Evolutionary conservation across 768 basidiomycete species (phyloP), one percentile per base, ranked within the genome.

Genomic region (Leccinum uliginosum): DNA sequence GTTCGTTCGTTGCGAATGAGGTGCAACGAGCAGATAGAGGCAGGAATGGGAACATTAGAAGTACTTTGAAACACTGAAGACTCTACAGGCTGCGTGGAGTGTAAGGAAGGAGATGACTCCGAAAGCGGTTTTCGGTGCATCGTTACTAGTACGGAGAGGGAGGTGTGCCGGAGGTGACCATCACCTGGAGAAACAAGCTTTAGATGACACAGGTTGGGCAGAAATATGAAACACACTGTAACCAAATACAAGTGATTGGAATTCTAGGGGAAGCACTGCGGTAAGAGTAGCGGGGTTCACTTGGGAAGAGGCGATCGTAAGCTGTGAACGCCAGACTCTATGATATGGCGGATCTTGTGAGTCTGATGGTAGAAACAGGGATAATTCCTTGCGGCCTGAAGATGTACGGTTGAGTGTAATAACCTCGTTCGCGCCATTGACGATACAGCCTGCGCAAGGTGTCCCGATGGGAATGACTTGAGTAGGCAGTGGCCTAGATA

Each of bases 181-280:
- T 86, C 83, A 35, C 76, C 85, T 86, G 38, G 5, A 55, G 38
- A 12, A 50, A 26, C 15, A 46, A 38, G 46, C 11, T 19, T 62
- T 9, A 62, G 17, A 29, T 27, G 21, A 47, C 3, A 12, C 3
- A 9, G 14, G 14, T 11, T 32, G 14, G 23, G 6, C 21, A 35
- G 17, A 14, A 32, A 3, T 10, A 7, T 21, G 50, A 53, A 4
- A 69, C 82, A 32, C 60, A 89, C 89, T 78, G 60, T 78, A 83
- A 40, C 91, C 92, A 47, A 86, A 71, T 32, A 92, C 61, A 24
- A 93, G 74, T 0, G 70, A 54, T 34, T 84, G 80, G 0, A 82
- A 69, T 46, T 84, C 84, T 8, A 92, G 65, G 5, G 86, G 83
- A 27, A 86, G 70, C 10, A 79, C 64, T 1, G 74, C 71, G 5